A percentile compares a stretch with the other conserved stretches of the same genome.
Conservation (phyloP, 306 rosid species). For the Glycine tomentella region DNA sequence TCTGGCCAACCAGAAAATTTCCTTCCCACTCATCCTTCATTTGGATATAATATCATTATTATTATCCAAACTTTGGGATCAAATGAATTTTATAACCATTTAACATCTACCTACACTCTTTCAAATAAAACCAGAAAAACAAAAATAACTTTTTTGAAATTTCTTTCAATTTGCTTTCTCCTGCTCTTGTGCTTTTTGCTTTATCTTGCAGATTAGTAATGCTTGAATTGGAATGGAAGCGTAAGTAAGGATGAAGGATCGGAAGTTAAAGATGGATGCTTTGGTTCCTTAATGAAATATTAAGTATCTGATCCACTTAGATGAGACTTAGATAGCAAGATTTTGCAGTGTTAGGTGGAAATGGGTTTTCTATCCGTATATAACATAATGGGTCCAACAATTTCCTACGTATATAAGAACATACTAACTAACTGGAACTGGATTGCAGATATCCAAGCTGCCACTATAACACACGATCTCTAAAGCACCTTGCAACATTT, state of each 20-base stretch:
- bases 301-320: slow-evolving; percentile 30
- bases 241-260: slow-evolving; percentile 34
- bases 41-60: slow-evolving; percentile 33
- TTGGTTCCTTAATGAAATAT: slow-evolving; percentile 39
- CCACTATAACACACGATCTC: neutral
- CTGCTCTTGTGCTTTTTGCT: slow-evolving; percentile 54
- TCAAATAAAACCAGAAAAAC: neutral
- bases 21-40: slow-evolving; percentile 5
- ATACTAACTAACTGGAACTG: neutral
- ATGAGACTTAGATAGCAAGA: slow-evolving; percentile 60
- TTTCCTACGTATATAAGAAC: slow-evolving; percentile 15
- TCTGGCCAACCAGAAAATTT: slow-evolving; percentile 50
- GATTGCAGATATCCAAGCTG: neutral
- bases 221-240: slow-evolving; percentile 92
- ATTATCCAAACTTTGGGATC: slow-evolving; percentile 44
- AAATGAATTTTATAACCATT: slow-evolving; percentile 36
- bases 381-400: neutral
- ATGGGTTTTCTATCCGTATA: slow-evolving; percentile 31
- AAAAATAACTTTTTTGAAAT: neutral
- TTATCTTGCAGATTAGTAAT: slow-evolving; percentile 71
- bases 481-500: neutral
- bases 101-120: slow-evolving; percentile 15
- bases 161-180: neutral
- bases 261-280: neutral
- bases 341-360: slow-evolving; percentile 54